Base-by-base conservation (phyloP, 2,329 filamentous ascomycete genomes). In the Ascochyta rabiei region DNA sequence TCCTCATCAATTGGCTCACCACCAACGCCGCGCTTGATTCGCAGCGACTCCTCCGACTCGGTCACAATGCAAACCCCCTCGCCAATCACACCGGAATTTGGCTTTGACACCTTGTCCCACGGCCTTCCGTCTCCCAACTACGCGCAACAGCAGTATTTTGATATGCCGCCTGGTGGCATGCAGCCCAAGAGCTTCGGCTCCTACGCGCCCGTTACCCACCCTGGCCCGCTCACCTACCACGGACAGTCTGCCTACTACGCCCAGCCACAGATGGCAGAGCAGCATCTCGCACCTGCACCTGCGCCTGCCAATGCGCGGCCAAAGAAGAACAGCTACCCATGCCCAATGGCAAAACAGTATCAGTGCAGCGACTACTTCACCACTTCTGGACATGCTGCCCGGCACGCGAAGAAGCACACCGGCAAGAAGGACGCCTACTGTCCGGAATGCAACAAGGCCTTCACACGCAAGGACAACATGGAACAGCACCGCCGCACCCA, bases 391-490 rank as follows among this genome's bases (percentile, higher is more conserved):
- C 90, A 93, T 67, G 89, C 90, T n/a, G 91, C 90, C 38, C 86
- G 90, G 35, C 90, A 93, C 73, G 89, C 89, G 56, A 92, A 92
- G 75, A 92, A 91, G 68, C 90, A 93, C 78, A 91, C 88, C 1
- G 88, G 88, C 43, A 89, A 91, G 75, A 93, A 93, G 78, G 86
- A 86, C 13, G 88, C 91, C 19, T 84, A 86, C 28, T 89, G 83
- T 67, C 77, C 81, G 0, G 88, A 88, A 56, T 93, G 89, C 79
- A 84, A 85, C 74, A 91, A 91, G 77, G 89, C 89, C 68, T 93
- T 93, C 66, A 91, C 89, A 10, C 87, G 89, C 60, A 87, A 88
- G 64, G 89, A 93, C 80, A 93, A 93, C 79, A 93, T 93, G 89
- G 91, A 91, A 80, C 89, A 92, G 76, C 89, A 93, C 68, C 82